Conservation (phyloP, 352 stramenopile species). For the Stephanocyclus meneghinianus region DNA sequence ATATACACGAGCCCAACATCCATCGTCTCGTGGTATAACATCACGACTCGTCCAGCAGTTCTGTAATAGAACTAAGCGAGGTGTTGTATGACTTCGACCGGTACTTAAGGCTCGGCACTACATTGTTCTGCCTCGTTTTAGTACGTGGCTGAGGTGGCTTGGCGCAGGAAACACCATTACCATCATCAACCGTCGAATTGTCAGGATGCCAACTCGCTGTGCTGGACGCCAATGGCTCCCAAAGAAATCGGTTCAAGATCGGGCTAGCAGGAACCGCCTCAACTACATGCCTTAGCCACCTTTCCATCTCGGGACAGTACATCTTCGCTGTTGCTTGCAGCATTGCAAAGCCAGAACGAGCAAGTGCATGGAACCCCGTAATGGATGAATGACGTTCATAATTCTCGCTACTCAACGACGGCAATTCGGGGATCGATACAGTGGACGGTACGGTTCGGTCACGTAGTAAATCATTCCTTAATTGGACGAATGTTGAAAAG, state of each 20-base stretch:
- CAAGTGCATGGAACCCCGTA: constrained; percentile 25
- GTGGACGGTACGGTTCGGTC: constrained; percentile 13
- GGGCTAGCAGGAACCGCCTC: constrained; percentile 44
- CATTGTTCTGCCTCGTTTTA: background rate
- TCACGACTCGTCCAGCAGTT: constrained; percentile 12
- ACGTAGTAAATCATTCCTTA: constrained; percentile 66
- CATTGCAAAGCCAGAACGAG: constrained; percentile 64
- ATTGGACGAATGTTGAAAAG: constrained; percentile 64
- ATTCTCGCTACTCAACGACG: constrained; percentile 34
- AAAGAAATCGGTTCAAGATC: constrained; percentile 61
- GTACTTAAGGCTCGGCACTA: background rate
- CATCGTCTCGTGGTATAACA: background rate
- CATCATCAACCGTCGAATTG: constrained; percentile 2
- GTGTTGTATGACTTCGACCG: constrained; percentile 9
- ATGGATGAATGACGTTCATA: background rate
- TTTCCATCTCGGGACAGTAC: constrained; percentile 69
- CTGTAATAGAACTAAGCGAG: constrained; percentile 16
- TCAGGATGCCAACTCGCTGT: constrained; percentile 37
- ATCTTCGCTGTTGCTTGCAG: constrained; percentile 59
- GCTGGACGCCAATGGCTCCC: constrained; percentile 60
- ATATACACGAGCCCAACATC: background rate
- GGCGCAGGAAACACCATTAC: constrained; percentile 6
- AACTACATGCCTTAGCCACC: constrained; percentile 64
- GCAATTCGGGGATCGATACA: constrained; percentile 64
- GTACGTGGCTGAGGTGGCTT: constrained; percentile 10